phyloP scores from a whole-genome alignment of 2,329 filamentous ascomycete species.

The Fusarium globosum region DNA sequence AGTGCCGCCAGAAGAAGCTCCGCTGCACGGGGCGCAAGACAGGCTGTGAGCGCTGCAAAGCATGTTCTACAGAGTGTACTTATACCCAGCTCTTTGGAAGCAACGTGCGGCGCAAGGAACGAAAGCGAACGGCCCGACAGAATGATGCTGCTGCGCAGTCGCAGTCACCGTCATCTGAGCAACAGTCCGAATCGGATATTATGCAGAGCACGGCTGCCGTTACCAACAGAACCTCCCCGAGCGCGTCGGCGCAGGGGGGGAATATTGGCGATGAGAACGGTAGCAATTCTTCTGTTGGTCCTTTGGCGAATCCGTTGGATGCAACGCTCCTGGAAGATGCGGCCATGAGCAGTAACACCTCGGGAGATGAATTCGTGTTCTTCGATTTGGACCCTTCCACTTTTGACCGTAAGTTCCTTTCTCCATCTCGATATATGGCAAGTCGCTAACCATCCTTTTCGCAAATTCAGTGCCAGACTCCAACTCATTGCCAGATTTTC shows the following conservation, averaged over 20 bases:
- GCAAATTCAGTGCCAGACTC: neutral
- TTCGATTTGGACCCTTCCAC: neutral
- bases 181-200: neutral
- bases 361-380: neutral
- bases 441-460: neutral
- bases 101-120: neutral
- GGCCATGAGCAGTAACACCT: neutral
- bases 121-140: neutral
- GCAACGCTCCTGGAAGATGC: neutral
- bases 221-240: neutral
- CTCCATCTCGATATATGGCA: too few species aligned
- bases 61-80: neutral
- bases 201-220: neutral
- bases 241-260: accelerated
- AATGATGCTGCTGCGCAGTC: neutral
- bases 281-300: neutral
- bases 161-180: neutral
- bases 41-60: neutral
- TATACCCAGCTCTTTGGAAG: neutral
- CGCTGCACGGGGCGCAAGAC: neutral
- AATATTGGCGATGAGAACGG: neutral
- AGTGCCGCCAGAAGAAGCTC: neutral
- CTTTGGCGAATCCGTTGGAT: neutral
- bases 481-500: neutral
- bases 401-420: neutral